Percentiles rank a stretch among this genome's conserved stretches.
These are phyloP conservation scores for Vanderwaltozyma yarrowii DNA, from an alignment of 805 yeast species.

Conservation along the genomic window DNA sequence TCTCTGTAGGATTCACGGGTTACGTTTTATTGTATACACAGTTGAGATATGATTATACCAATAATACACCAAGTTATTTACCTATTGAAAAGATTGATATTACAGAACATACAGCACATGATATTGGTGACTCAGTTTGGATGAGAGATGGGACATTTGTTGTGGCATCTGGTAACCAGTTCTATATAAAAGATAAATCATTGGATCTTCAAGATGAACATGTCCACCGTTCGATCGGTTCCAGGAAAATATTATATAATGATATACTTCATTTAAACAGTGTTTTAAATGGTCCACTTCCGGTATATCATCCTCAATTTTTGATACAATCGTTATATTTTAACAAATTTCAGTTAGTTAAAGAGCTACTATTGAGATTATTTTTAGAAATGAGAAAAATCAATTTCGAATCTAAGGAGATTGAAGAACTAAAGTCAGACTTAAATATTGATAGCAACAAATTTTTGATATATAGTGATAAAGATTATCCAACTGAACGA, in stretches of 20 bases:
- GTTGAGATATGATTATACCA: constrained; percentile 80
- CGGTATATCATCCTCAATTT: constrained; percentile 84
- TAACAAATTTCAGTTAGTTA: constrained; percentile 46
- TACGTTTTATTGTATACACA: constrained; percentile 66
- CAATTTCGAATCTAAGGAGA: constrained; percentile 33
- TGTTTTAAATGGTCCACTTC: constrained; percentile 80
- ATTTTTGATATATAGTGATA: constrained; percentile 17
- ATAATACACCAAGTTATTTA: constrained; percentile 64
- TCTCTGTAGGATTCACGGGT: constrained; percentile 68
- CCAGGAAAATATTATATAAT: constrained; percentile 44
- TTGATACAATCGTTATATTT: constrained; percentile 64
- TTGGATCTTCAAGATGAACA: constrained; percentile 46
- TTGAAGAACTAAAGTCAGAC: constrained; percentile 23
- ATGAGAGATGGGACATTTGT: constrained; percentile 66
- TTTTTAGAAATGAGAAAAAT: constrained; percentile 45
- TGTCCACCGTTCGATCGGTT: constrained; percentile 45
- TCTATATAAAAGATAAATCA: constrained; percentile 67
- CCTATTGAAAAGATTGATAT: constrained; percentile 67
- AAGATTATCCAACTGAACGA: constrained; percentile 14
- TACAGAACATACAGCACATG: constrained; percentile 60
- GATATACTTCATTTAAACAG: constrained; percentile 59
- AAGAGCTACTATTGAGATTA: constrained; percentile 45
- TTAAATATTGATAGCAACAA: constrained; percentile 22
- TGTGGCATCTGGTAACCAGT: constrained; percentile 82
- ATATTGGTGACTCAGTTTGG: constrained; percentile 87